Base-by-base conservation (phyloP, 1,139 yeast species). In the Taiozyma sp. region DNA sequence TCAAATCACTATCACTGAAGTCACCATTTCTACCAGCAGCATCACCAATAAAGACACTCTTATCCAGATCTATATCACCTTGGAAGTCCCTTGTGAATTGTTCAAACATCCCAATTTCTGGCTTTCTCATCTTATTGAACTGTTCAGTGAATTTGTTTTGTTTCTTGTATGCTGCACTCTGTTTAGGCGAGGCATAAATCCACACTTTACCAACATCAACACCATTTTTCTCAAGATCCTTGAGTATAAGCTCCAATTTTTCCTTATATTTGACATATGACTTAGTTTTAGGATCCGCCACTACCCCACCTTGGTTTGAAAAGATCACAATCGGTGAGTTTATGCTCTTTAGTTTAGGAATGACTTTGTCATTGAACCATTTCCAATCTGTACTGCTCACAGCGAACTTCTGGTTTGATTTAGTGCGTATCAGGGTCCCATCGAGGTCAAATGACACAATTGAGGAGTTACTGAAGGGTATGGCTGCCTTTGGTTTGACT, bases 21-120 rank as follows among this genome's bases (percentile, higher is more conserved):
- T 91, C 98, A 0, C 62, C 65, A 1, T 65, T 62, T 49, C 98
- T 72, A 0, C 98, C 99, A 8, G 97, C 98, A 0, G 98, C 98
- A 70, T 93, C 99, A 6, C 99, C 99, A n/a, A 91, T 91, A 63
- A 69, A 93, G 56, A 85, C 78, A 50, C 88, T 79, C 29, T 69
- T 58, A 1, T 68, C 71, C 43, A 66, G 50, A 52, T 77, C 78
- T 2, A 82, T 49, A 22, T 53, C 44, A 3, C 47, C 57, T 39
- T 51, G 55, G 19, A 65, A 50, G 49, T 78, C 76, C n/a, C 64
- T 59, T 13, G 55, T 55, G 37, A 85, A 69, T 44, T 71, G 74
- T 1, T 71, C 65, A 81, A 85, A 83, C 90, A 88, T 84, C 0
- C 96, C 97, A 0, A 64, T 65, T 4, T 69, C 71, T 0, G 99